Conservation (phyloP, 192 early-diverging fungal genomes). For the Rhizophagus sp. region DNA sequence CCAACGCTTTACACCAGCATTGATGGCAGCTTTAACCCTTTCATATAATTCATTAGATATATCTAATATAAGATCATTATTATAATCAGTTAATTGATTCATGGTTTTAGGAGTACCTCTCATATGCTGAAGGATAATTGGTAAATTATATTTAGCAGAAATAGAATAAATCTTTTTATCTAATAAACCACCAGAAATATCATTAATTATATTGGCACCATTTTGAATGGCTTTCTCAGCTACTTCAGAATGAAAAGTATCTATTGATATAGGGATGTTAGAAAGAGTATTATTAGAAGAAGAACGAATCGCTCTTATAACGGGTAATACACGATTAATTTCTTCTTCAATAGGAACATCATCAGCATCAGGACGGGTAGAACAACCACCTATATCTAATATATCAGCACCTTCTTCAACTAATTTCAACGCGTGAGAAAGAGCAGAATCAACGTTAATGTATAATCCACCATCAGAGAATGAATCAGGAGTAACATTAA, state of each 20-base stretch:
- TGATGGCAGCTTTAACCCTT: slow-evolving; percentile 68
- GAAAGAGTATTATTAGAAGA: slow-evolving; percentile 44
- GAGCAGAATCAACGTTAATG: slow-evolving; percentile 62
- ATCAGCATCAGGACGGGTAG: slow-evolving; percentile 84
- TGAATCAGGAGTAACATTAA: slow-evolving; percentile 96
- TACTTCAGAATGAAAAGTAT: slow-evolving; percentile 87
- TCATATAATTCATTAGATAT: slow-evolving; percentile 70
- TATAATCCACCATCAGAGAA: slow-evolving; percentile 92
- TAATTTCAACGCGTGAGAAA: slow-evolving; percentile 66
- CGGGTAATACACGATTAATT: slow-evolving; percentile 81
- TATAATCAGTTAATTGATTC: slow-evolving; percentile 78
- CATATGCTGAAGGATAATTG: slow-evolving; percentile 97
- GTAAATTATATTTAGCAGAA: slow-evolving; percentile 76
- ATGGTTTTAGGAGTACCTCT: slow-evolving; percentile 92
- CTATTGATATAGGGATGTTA: slow-evolving; percentile 82
- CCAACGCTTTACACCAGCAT: slow-evolving; percentile 88
- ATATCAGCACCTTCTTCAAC: slow-evolving; percentile 80
- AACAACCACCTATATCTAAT: slow-evolving; percentile 95
- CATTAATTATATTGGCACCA: slow-evolving; percentile 94
- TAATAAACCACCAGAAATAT: slow-evolving; percentile 84
- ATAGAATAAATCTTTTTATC: slow-evolving; percentile 81
- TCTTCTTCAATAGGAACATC: slow-evolving; percentile 74
- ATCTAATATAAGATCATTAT: slow-evolving; percentile 68
- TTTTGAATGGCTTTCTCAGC: slow-evolving; percentile 85
- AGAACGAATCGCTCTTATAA: slow-evolving; percentile 73